Base-by-base conservation (phyloP, 2,329 filamentous ascomycete species). In the Orbilia brochopaga region DNA sequence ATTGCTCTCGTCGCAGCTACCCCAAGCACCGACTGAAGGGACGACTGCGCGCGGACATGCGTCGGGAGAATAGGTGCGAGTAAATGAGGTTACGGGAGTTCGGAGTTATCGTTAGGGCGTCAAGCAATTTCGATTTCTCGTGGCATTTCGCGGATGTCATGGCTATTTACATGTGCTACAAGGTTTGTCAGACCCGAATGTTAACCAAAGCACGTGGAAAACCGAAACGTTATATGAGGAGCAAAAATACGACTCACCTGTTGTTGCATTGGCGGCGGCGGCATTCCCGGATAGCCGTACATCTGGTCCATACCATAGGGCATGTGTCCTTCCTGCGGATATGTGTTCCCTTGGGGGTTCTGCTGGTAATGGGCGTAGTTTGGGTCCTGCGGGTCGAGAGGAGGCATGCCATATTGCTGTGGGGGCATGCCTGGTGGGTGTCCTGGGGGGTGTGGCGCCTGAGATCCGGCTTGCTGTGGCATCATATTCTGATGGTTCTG, bases 241-340 rank as follows among this genome's bases (percentile, higher is more conserved):
- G 19, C 50, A 30, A 50, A 57, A 50, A 51, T 48, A n/a, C 80
- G 85, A 79, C 83, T 70, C 40, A 70, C 65, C 51, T 70, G 65
- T 70, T 63, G 65, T 70, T 70, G 65, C 65, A 92, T 90, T 83
- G 92, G 90, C 80, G 95, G 90, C 80, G 95, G 86, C 76, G 89
- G 88, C 85, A 96, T 90, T 73, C 87, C 82, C 13, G 88, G 85
- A 79, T 95, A 96, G 42, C 85, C 85, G 79, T 97, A 97, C 84
- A 97, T 96, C 74, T 86, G 87, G 74, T 91, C 88, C 80, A 92
- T 88, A 64, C 89, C 88, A 63, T 88, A 85, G 78, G 92, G 96
- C 85, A 97, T 95, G 74, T 87, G 83, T 55, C 79, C 79, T n/a
- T 70, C 82, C 51, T 64, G 65, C 24, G 72, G 27, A 51, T 74